Evolutionary conservation across 2,329 filamentous ascomycete species (phyloP).

Genomic region (Lizonia empirigonia): DNA sequence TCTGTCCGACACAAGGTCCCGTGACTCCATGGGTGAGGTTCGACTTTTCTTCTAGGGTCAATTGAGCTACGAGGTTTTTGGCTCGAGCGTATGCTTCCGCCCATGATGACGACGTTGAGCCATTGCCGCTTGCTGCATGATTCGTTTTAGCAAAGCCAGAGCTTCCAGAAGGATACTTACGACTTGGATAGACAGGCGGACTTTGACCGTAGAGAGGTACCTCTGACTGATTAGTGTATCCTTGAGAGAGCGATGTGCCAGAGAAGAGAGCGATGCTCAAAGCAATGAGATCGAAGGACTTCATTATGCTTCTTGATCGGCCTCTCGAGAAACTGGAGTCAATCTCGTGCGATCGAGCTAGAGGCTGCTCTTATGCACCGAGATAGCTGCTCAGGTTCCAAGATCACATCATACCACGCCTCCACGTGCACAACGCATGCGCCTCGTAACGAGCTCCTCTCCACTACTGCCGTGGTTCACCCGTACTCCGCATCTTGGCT

Average conservation of each 20-base stretch:
- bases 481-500: conserved; percentile 23
- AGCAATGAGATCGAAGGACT: conserved; percentile 8
- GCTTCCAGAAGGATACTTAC: conserved; percentile 16
- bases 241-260: conserved; percentile 17
- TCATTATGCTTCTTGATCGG: conserved; percentile 1
- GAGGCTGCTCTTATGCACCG: background rate
- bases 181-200: conserved; percentile 39
- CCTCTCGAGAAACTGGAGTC: background rate
- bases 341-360: background rate
- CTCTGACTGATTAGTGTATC: conserved; percentile 37
- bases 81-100: conserved; percentile 45
- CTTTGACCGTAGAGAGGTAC: conserved; percentile 37
- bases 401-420: conserved; percentile 10
- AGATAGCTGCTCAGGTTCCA: background rate
- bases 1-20: conserved; percentile 44
- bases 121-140: conserved; percentile 30
- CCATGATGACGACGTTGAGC: conserved; percentile 33
- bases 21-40: conserved; percentile 47
- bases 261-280: conserved; percentile 20
- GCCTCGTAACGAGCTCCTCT: conserved; percentile 20
- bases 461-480: conserved; percentile 11
- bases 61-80: conserved; percentile 45
- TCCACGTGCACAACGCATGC: background rate
- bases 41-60: conserved; percentile 53
- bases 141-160: conserved; percentile 5